Evolutionary conservation across 2,329 filamentous ascomycete genomes (phyloP).

Genomic region (Plenodomus biglobosus): DNA sequence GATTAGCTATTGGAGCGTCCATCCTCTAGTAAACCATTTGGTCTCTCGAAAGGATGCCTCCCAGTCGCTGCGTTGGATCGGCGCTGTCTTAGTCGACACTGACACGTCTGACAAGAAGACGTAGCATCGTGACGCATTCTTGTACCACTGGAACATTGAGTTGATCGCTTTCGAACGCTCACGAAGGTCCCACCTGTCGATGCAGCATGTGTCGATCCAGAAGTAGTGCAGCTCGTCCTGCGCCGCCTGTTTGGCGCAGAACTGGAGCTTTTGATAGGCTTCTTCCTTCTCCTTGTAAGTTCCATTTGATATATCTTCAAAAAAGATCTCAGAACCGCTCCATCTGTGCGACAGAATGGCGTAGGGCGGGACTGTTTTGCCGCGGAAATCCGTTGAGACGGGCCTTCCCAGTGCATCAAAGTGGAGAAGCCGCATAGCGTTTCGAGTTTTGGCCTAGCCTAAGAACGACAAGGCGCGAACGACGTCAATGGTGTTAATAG

Average conservation of each 20-base stretch:
- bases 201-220: slow-evolving; percentile 28
- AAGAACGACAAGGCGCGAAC: background rate
- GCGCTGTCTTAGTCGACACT: slow-evolving; percentile 1
- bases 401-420: slow-evolving; percentile 7
- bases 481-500: background rate
- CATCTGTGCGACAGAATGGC: slow-evolving; percentile 44
- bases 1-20: slow-evolving; percentile 15
- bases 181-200: slow-evolving; percentile 16
- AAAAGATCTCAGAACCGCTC: slow-evolving; percentile 31
- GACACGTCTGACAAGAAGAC: slow-evolving; percentile 22
- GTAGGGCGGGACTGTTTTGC: slow-evolving; percentile 23
- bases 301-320: slow-evolving; percentile 22
- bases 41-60: slow-evolving; percentile 17
- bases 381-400: slow-evolving; percentile 15
- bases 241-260: slow-evolving; percentile 22
- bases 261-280: slow-evolving; percentile 20
- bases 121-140: slow-evolving; percentile 20
- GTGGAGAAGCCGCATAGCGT: slow-evolving; percentile 15
- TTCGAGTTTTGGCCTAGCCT: slow-evolving; percentile 1
- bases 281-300: slow-evolving; percentile 14
- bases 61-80: slow-evolving; percentile 6
- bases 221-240: slow-evolving; percentile 23
- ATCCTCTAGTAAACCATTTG: slow-evolving; percentile 16
- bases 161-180: slow-evolving; percentile 19
- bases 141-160: slow-evolving; percentile 21